These are phyloP conservation scores for Xylaria polymorpha DNA, from an alignment of 2,329 filamentous ascomycete genomes.

Conservation along the genomic window DNA sequence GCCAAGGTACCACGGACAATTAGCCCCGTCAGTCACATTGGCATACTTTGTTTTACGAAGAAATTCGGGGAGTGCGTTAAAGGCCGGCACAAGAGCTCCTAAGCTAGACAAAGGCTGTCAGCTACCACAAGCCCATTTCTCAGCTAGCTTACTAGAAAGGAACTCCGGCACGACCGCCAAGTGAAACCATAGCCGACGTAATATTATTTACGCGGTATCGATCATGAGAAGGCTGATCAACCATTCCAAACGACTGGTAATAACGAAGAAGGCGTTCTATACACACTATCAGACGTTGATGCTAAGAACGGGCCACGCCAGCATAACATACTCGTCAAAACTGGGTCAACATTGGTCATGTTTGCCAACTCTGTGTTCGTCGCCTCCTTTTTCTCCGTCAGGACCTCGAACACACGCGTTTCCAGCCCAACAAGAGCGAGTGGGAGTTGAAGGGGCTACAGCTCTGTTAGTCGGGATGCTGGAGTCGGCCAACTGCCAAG, in stretches of 20 bases:
- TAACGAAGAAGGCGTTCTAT: constrained; percentile 40
- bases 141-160: constrained; percentile 31
- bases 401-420: constrained; percentile 13
- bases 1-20: constrained; percentile 37
- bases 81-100: constrained; percentile 22
- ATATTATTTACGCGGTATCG: constrained; percentile 37
- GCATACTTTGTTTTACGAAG: constrained; percentile 34
- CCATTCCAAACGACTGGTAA: constrained; percentile 40
- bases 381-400: not conserved
- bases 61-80: constrained; percentile 34
- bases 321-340: constrained; percentile 34
- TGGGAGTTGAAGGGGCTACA: constrained; percentile 21
- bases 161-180: constrained; percentile 11
- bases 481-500: not conserved
- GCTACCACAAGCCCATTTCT: not conserved
- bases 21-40: constrained; percentile 20
- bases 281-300: not conserved
- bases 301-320: not conserved
- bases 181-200: constrained; percentile 35
- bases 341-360: constrained; percentile 25
- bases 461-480: not conserved
- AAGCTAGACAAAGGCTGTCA: constrained; percentile 20
- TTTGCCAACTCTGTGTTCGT: not conserved
- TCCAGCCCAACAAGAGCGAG: constrained; percentile 19
- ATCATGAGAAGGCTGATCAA: constrained; percentile 36